Evolutionary conservation across 768 basidiomycete species (phyloP), one percentile per base, ranked within the genome.

Genomic region (Leccinum obscurum): DNA sequence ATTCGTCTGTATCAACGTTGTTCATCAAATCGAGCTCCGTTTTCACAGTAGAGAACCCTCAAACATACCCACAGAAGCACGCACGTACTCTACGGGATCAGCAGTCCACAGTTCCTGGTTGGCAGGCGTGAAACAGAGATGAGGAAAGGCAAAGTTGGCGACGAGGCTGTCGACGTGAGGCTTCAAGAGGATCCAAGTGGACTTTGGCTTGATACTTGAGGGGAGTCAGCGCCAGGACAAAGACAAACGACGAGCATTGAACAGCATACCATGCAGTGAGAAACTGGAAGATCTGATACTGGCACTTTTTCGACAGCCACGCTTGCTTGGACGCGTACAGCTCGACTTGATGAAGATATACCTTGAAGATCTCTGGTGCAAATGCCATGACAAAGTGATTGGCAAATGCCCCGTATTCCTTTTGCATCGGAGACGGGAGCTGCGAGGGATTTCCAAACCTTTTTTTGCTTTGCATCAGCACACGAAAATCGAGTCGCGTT

Each of bases 361-460:
- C 85, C 70, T 84, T 90, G 69, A 95, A 78, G 61, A 95, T 93
- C 71, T 95, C 91, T 0, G 94, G 94, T 0, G 93, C 93, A 68
- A 93, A 94, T 39, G 77, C 76, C 3, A 81, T 78, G 6, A 90
- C 84, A 66, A 94, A 94, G 72, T 92, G 88, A 61, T 87, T 78
- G 6, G 92, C 85, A 66, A 95, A 95, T 2, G 75, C 68, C 4
- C 76, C 77, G 65, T 94, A 95, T 34, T 89, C 84, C 14, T 81
- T 77, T 71, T 88, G 82, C 78, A 92, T 78, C 11, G 88, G 78
- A 55, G 79, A 82, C 0, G 93, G 92, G 26, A 95, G 83, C 70
- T 95, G 93, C 1, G 90, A 89, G 0, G 93, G 93, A 72, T 90
- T 94, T 9, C 93, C 94, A 66, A 86, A 95, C 56, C 90, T 89